Conservation (phyloP, 331 rosid species). For the Spiraea crenata region DNA sequence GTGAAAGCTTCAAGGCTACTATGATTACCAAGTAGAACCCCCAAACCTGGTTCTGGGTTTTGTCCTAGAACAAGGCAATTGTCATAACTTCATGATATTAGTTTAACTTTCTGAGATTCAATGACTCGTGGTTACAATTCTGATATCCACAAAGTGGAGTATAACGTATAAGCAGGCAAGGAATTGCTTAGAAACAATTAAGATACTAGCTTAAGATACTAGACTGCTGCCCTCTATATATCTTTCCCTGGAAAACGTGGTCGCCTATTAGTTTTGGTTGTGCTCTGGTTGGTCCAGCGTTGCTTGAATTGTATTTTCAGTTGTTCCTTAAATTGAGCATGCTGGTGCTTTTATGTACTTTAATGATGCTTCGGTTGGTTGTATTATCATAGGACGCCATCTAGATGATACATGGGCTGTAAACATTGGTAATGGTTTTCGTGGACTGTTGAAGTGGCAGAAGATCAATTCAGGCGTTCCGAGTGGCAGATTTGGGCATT, state of each 20-base stretch:
- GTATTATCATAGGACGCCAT: constrained; percentile 62
- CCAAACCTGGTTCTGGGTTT: not conserved
- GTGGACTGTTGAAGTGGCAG: constrained; percentile 61
- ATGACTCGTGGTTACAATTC: not conserved
- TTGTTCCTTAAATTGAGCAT: not conserved
- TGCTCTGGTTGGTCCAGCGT: not conserved
- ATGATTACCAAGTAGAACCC: not conserved
- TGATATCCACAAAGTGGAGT: constrained; percentile 2
- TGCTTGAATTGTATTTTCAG: not conserved
- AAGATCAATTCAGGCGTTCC: constrained; percentile 73
- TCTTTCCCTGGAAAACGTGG: not conserved
- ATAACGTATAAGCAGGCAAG: not conserved
- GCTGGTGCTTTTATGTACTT: not conserved
- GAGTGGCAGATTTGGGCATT: constrained; percentile 94
- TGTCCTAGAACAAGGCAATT: not conserved
- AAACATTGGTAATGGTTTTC: constrained; percentile 53
- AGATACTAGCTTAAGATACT: not conserved
- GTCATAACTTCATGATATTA: not conserved
- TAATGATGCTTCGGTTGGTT: not conserved
- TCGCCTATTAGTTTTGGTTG: not conserved
- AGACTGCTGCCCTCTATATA: not conserved
- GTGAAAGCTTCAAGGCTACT: not conserved
- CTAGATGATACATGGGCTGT: constrained; percentile 95
- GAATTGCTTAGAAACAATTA: not conserved
- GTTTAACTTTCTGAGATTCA: not conserved